These are phyloP conservation scores for Naematelia aurantialba DNA, from an alignment of 768 basidiomycete genomes.

Conservation along the genomic window DNA sequence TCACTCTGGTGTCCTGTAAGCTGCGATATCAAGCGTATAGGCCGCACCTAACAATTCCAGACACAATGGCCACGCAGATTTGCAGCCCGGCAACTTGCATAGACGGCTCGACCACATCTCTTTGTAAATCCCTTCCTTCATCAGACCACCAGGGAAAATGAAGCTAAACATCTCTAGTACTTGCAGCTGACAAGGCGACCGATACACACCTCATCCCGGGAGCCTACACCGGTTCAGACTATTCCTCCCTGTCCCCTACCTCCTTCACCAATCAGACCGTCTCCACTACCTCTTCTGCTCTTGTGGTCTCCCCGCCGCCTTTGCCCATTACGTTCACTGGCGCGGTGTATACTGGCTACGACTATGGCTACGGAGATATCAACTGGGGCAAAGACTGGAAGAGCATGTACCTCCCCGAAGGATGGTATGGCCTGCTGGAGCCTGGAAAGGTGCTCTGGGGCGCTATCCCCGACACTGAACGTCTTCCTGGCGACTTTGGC, in stretches of 20 bases:
- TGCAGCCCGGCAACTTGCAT: slow-evolving; percentile 4
- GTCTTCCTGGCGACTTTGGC: slow-evolving; percentile 17
- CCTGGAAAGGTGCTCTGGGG: slow-evolving; percentile 35
- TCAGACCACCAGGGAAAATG: not conserved
- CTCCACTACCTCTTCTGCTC: not conserved
- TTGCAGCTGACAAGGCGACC: slow-evolving; percentile 1
- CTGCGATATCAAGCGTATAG: not conserved
- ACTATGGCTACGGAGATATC: not conserved
- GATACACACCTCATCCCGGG: slow-evolving; percentile 8
- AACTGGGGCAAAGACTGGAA: slow-evolving; percentile 21
- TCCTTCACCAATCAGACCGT: slow-evolving; percentile 17
- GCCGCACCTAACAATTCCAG: not conserved
- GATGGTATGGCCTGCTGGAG: slow-evolving; percentile 30
- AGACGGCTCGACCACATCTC: not conserved
- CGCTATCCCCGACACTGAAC: slow-evolving; percentile 20
- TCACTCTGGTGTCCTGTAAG: not conserved
- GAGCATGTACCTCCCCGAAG: slow-evolving; percentile 30
- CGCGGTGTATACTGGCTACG: slow-evolving; percentile 13
- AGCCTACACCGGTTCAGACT: slow-evolving; percentile 8
- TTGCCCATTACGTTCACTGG: slow-evolving; percentile 19
- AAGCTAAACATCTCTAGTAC: slow-evolving; percentile 4
- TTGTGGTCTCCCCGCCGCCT: slow-evolving; percentile 20
- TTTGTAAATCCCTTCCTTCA: slow-evolving; percentile 3
- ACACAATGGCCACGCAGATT: not conserved
- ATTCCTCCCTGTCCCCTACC: not conserved